Conservation (phyloP, 345 rosid species). For the Cochlearia excelsa region DNA sequence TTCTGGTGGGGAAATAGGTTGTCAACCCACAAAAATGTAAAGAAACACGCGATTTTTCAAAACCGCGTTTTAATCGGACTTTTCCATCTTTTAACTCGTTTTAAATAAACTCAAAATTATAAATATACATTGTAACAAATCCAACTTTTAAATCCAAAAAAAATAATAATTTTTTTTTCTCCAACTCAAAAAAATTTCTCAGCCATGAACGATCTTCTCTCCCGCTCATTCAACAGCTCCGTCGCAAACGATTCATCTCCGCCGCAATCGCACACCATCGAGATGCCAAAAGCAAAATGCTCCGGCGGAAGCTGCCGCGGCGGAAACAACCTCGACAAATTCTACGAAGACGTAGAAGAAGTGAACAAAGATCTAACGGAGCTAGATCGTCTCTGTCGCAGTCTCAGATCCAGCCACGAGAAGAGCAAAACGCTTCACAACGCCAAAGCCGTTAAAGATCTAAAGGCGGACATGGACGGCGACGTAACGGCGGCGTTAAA, state of each 20-base stretch:
- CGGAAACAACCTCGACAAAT: slow-evolving; percentile 61
- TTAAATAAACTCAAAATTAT: too few relatives aligned
- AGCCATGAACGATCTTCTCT: slow-evolving; percentile 72
- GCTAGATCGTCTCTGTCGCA: slow-evolving; percentile 59
- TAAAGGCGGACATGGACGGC: slow-evolving; percentile 69
- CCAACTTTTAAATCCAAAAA: not conserved
- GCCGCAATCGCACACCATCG: slow-evolving; percentile 41
- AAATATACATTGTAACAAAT: too few relatives aligned
- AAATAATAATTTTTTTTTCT: too few relatives aligned
- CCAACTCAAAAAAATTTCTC: not conserved
- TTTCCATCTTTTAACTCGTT: not conserved
- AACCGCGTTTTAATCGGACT: slow-evolving; percentile 27
- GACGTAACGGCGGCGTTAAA: slow-evolving; percentile 70
- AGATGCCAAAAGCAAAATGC: slow-evolving; percentile 25
- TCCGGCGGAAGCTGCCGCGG: slow-evolving; percentile 43
- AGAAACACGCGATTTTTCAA: not conserved
- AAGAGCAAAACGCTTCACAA: slow-evolving; percentile 80
- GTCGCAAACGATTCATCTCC: slow-evolving; percentile 42
- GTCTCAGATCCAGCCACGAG: slow-evolving; percentile 71
- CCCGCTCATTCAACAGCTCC: slow-evolving; percentile 58
- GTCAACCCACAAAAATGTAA: too few relatives aligned
- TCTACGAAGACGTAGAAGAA: slow-evolving; percentile 72
- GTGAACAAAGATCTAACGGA: slow-evolving; percentile 64
- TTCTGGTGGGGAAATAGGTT: too few relatives aligned
- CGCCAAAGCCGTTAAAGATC: slow-evolving; percentile 64